Base-by-base conservation (phyloP, 371 early-diverging fungal genomes). In the Rhizomucor pusillus region DNA sequence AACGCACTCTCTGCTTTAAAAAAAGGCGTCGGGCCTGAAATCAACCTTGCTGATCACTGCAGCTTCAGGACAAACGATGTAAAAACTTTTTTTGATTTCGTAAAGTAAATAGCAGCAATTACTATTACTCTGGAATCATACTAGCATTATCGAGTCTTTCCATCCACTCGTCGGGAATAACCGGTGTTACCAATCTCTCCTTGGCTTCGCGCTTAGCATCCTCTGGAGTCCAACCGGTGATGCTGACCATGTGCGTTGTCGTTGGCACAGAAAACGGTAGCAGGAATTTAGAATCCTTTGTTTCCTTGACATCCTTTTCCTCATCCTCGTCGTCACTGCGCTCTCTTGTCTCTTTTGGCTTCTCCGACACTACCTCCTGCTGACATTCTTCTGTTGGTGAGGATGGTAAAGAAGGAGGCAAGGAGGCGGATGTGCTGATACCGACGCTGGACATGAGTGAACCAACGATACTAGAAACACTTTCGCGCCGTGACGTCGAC, bases 231-330 rank as follows among this genome's bases (percentile, higher is more conserved):
- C 56, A 60, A 25, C 52, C 52, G 35, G 35, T 49, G 41, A 55
- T 47, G 39, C 56, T 55, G 24, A 50, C 63, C 67, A 73, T 67
- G 29, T 73, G 69, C 14, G 69, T 63, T 18, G 64, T 66, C 2
- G 71, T 77, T 20, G 80, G 83, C 1, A 83, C 63, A 12, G 78
- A 74, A 50, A 83, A 80, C 10, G 83, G 77, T 19, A 86, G 53
- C 65, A 82, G 65, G 52, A 77, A 69, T 29, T 65, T 73, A 14
- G 81, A 57, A 57, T 80, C 77, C 35, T 67, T 72, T 29, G 69
- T 70, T 56, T 80, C 80, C 37, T 70, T 72, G 10, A 67, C 65
- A 41, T 77, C 77, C 9, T 71, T 69, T 1, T 67, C 69, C 33
- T 72, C 66, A 3, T 60, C 65, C 13, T 72, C 75, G n/a, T 70